phyloP scores from a whole-genome alignment of 495 filamentous ascomycete species.

The Penicillium silybi region DNA sequence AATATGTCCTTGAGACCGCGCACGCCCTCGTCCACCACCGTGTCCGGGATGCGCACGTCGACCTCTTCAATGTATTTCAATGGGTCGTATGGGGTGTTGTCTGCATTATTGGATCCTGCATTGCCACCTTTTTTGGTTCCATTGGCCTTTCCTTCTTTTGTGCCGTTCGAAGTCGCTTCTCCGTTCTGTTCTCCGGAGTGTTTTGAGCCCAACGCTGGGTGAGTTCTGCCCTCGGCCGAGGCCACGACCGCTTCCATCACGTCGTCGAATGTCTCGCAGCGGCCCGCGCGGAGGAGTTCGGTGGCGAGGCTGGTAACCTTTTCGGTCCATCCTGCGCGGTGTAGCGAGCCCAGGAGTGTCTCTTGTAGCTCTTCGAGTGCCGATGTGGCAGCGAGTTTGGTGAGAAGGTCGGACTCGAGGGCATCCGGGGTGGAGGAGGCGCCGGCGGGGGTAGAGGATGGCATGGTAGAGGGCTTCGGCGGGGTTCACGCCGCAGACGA shows the following conservation, averaged over 20 bases:
- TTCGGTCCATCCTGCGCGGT: constrained; percentile 44
- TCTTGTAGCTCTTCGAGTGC: constrained; percentile 44
- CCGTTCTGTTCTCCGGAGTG: constrained; percentile 12
- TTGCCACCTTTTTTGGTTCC: constrained; percentile 21
- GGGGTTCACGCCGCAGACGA: neutral
- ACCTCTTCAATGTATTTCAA: constrained; percentile 34
- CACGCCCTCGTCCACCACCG: constrained; percentile 44
- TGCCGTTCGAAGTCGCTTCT: constrained; percentile 15
- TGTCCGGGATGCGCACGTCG: constrained; percentile 40
- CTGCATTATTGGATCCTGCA: constrained; percentile 8
- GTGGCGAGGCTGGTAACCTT: constrained; percentile 35
- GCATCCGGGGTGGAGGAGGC: constrained; percentile 27
- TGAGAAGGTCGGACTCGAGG: constrained; percentile 45
- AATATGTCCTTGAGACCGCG: constrained; percentile 45
- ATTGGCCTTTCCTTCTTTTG: constrained; percentile 21
- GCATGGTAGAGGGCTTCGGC: constrained; percentile 15
- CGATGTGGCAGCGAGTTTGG: constrained; percentile 38
- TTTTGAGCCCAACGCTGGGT: constrained; percentile 26
- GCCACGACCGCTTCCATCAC: constrained; percentile 43
- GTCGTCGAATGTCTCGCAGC: constrained; percentile 47
- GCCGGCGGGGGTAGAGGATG: constrained; percentile 24
- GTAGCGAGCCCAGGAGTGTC: constrained; percentile 37
- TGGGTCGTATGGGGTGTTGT: constrained; percentile 17
- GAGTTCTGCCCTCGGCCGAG: constrained; percentile 36
- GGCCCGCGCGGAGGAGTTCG: constrained; percentile 44